Conservation (phyloP, 2,329 filamentous ascomycete species). For the Ophiostoma himal-ulmi region DNA sequence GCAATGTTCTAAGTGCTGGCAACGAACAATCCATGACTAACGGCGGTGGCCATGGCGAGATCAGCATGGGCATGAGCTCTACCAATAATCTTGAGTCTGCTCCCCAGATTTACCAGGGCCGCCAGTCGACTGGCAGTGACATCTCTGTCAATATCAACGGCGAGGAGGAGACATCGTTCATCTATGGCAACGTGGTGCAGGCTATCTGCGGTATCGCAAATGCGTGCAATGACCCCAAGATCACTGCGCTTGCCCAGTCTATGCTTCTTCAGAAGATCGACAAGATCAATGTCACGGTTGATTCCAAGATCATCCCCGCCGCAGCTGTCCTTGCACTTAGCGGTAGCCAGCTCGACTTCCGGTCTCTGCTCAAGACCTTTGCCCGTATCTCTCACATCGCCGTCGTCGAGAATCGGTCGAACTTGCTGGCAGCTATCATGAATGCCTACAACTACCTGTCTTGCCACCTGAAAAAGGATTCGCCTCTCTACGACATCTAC, state of each 20-base stretch:
- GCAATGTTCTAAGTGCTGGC: conserved; percentile 81
- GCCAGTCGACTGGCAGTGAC: conserved; percentile 63
- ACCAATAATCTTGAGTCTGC: conserved; percentile 31
- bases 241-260: conserved; percentile 84
- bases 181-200: conserved; percentile 86
- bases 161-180: conserved; percentile 70
- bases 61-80: conserved; percentile 26
- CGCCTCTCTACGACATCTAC: conserved; percentile 76
- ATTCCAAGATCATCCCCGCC: conserved; percentile 79
- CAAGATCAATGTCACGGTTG: conserved; percentile 72
- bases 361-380: conserved; percentile 78
- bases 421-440: conserved; percentile 67
- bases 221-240: conserved; percentile 79
- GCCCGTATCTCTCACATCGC: conserved; percentile 68
- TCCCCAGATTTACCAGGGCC: conserved; percentile 46
- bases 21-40: conserved; percentile 51
- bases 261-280: conserved; percentile 96
- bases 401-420: conserved; percentile 60
- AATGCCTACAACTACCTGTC: conserved; percentile 77
- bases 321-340: conserved; percentile 70
- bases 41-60: conserved; percentile 37
- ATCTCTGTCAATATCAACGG: conserved; percentile 70
- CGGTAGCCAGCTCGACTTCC: conserved; percentile 76
- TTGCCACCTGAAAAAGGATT: conserved; percentile 58
- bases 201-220: conserved; percentile 87